A percentile compares a stretch with the other conserved stretches of the same genome.
Evolutionary conservation across 371 early-diverging fungal genomes (phyloP).

Genomic region (Capillidium heterosporum): DNA sequence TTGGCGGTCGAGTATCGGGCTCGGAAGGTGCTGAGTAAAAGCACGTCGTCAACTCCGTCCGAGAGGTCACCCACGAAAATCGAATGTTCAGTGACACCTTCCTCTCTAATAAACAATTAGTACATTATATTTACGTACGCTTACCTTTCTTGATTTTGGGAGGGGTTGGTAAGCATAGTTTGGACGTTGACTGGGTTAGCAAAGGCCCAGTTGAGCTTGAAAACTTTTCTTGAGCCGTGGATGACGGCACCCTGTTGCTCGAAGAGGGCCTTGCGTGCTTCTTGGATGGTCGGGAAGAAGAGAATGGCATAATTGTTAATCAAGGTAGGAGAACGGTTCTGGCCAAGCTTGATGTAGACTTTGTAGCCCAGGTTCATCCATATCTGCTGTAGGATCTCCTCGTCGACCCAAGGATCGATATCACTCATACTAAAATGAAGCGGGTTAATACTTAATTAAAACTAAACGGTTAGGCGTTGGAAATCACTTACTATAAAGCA

Average conservation of each 20-base stretch:
- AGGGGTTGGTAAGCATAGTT: neutral
- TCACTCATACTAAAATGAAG: slow-evolving; percentile 46
- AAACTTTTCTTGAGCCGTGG: slow-evolving; percentile 54
- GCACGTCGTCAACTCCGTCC: slow-evolving; percentile 46
- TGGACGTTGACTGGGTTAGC: slow-evolving; percentile 19
- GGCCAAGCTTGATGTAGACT: slow-evolving; percentile 72
- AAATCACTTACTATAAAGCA: neutral
- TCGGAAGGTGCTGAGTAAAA: slow-evolving; percentile 36
- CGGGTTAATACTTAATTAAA: no score
- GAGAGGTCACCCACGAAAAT: slow-evolving; percentile 77
- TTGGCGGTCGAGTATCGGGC: slow-evolving; percentile 41
- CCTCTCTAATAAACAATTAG: slow-evolving; percentile 18
- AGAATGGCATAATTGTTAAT: slow-evolving; percentile 64
- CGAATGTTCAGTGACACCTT: slow-evolving; percentile 50
- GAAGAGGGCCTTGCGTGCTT: slow-evolving; percentile 40
- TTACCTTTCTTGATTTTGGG: neutral
- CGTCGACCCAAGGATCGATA: slow-evolving; percentile 72
- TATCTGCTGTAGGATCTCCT: slow-evolving; percentile 38
- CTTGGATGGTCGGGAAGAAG: slow-evolving; percentile 32
- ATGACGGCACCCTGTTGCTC: slow-evolving; percentile 61
- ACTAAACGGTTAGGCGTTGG: neutral
- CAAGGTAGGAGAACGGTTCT: slow-evolving; percentile 37
- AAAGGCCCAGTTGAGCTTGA: slow-evolving; percentile 83
- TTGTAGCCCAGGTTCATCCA: slow-evolving; percentile 51
- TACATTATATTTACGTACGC: neutral